A percentile compares a stretch with the other conserved stretches of the same genome.
These are phyloP conservation scores for Emydomyces testavorans DNA, from an alignment of 2,329 filamentous ascomycete species.

Conservation along the genomic window DNA sequence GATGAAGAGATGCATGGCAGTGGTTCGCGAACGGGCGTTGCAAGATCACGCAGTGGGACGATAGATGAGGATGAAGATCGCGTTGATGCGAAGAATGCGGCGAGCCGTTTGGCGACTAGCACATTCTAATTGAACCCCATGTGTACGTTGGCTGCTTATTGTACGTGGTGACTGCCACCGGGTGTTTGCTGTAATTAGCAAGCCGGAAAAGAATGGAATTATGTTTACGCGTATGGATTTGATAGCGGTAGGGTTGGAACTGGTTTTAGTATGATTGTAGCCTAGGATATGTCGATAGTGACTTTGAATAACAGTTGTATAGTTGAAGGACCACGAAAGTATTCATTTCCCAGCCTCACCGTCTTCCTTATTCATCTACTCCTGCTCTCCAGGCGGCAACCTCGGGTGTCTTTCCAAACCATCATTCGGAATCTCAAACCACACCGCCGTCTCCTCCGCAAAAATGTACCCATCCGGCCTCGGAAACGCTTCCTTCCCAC, in stretches of 20 bases:
- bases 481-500: constrained; percentile 22
- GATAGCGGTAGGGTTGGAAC: not conserved
- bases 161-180: not conserved
- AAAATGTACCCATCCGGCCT: constrained; percentile 35
- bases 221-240: not conserved
- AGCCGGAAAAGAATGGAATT: not conserved
- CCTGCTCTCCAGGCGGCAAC: constrained; percentile 18
- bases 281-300: constrained; percentile 1
- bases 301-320: constrained; percentile 5
- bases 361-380: constrained; percentile 19
- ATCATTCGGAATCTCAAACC: constrained; percentile 32
- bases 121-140: constrained; percentile 56
- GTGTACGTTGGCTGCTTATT: not conserved
- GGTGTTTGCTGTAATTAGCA: not conserved
- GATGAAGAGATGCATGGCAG: constrained; percentile 44
- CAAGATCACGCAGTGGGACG: constrained; percentile 36
- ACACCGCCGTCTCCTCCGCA: constrained; percentile 32
- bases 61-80: constrained; percentile 70
- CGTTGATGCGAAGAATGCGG: constrained; percentile 89
- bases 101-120: constrained; percentile 82
- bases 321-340: constrained; percentile 4
- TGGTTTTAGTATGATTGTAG: not conserved
- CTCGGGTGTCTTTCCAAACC: constrained; percentile 23
- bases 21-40: constrained; percentile 33
- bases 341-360: constrained; percentile 8